Base-by-base conservation (phyloP, 2,329 filamentous ascomycete species). In the Leptographium galeiforme region DNA sequence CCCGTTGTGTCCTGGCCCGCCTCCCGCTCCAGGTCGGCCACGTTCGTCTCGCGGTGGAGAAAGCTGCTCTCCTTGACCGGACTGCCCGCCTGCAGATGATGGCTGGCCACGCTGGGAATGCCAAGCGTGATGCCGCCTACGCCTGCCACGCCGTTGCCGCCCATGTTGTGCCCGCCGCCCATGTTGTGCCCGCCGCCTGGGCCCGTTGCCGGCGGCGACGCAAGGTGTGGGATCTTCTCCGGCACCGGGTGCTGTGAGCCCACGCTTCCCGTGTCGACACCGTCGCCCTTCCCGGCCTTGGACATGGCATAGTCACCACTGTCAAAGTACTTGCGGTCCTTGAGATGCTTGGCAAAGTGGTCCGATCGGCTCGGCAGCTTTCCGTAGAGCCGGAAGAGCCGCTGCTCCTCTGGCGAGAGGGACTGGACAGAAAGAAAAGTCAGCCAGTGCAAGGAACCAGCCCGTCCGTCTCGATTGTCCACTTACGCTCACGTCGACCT, bases 241-340 rank as follows among this genome's bases (percentile, higher is more conserved):
- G 90, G 89, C 51, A 90, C 84, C 53, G 93, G 93, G 70, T 98
- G 93, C 72, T 95, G 85, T 64, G 88, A 90, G 64, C 93, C 93
- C 64, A 98, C 88, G 64, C 85, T 85, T 66, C 91, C 95, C 56
- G 95, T 88, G 66, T 94, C 91, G 64, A 93, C 86, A 66, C 93
- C 87, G 65, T 90, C 87, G 68, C 89, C 89, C 74, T 97, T 97
- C 71, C 93, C 93, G 56, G 93, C 93, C 76, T 96, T 95, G 70
- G 87, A 91, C 73, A 95, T 87, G 65, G 90, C 90, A 65, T 95
- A 96, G 74, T 96, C 89, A 65, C 89, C 90, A 56, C 87, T 93
- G 75, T 96, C 89, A 71, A 96, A 96, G 75, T 95, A 96, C 75
- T 95, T 98, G 75, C 93, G 90, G 70, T 97, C 93, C 79, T 96